Evolutionary conservation across 306 rosid species (phyloP).

Genomic region (Medicago truncatula): MtrunA17r5.0-ANR NC_053042.1:5832501-5833000

Average conservation of each 20-base stretch:
- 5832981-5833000: no score
- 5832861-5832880: constrained; percentile 12
- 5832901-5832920: neutral
- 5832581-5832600: neutral
- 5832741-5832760: neutral
- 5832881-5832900: neutral
- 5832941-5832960: neutral
- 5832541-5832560: no score
- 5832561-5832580: neutral
- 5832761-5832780: neutral
- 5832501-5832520: neutral
- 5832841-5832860: neutral
- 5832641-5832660: neutral
- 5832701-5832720: neutral
- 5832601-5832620: neutral
- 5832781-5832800: neutral
- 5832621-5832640: neutral
- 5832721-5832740: neutral
- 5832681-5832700: neutral
- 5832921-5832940: no score
- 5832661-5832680: neutral
- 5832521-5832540: neutral
- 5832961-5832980: neutral
- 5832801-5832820: constrained; percentile 13
- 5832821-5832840: neutral